Percentiles rank a stretch among this genome's conserved stretches.
Conservation (phyloP, 148 eudicot genomes). For the Amaranthus cruentus region DNA sequence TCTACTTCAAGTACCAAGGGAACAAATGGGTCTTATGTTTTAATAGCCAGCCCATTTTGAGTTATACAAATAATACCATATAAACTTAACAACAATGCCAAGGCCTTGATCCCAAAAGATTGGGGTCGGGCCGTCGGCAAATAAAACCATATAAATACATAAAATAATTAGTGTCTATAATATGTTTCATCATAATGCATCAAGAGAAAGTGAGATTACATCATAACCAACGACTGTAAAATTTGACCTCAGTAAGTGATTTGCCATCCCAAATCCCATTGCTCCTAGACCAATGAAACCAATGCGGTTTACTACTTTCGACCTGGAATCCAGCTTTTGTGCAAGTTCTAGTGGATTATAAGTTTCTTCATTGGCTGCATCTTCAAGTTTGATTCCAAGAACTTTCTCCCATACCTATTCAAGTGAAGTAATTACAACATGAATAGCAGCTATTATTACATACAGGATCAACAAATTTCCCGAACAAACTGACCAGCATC, state of each 20-base stretch:
- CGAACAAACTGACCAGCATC: background rate
- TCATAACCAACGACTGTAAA: conserved; percentile 74
- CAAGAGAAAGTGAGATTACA: conserved; percentile 40
- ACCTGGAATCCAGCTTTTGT: conserved; percentile 32
- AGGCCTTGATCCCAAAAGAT: no score
- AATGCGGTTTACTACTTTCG: conserved; percentile 47
- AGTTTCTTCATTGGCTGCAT: conserved; percentile 69
- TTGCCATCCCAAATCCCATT: conserved; percentile 99
- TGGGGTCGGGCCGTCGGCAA: no score
- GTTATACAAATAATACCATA: no score
- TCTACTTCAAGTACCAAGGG: no score
- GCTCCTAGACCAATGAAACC: conserved; percentile 99
- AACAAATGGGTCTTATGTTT: no score
- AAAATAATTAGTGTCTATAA: no score
- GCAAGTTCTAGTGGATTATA: conserved; percentile 80
- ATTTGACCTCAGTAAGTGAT: conserved; percentile 76
- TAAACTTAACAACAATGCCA: no score
- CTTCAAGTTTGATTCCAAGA: conserved; percentile 57
- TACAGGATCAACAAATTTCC: background rate
- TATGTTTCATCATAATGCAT: background rate
- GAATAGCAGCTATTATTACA: background rate
- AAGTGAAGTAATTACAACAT: conserved; percentile 19
- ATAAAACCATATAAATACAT: no score
- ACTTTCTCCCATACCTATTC: conserved; percentile 73
- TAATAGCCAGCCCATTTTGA: no score